Evolutionary conservation across 495 filamentous ascomycete genomes (phyloP).

Genomic region (Coniosporium apollinis): DNA sequence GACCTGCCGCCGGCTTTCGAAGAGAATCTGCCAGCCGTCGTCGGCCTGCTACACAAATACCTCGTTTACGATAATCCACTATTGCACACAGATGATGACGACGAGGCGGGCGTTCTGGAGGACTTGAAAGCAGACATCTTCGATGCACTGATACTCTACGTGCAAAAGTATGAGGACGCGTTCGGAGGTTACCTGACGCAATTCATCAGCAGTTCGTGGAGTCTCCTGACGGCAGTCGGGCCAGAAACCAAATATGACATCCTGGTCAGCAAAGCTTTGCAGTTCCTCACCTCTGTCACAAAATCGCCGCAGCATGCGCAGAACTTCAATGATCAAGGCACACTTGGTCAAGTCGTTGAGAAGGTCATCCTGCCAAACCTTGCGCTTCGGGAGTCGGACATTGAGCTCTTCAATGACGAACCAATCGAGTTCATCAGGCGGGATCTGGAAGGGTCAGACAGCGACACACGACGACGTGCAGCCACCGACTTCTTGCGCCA

Average conservation of each 20-base stretch:
- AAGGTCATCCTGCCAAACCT: conserved; percentile 93
- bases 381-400: conserved; percentile 72
- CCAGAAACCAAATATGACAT: conserved; percentile 85
- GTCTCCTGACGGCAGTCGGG: conserved; percentile 68
- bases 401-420: conserved; percentile 94
- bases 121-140: conserved; percentile 83
- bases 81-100: conserved; percentile 67
- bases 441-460: conserved; percentile 91
- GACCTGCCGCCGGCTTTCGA: conserved; percentile 90
- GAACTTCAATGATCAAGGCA: conserved; percentile 64
- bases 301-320: conserved; percentile 57
- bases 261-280: conserved; percentile 81
- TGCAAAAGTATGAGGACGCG: conserved; percentile 85
- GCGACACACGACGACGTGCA: conserved; percentile 76
- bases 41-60: conserved; percentile 75
- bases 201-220: conserved; percentile 83
- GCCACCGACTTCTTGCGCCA: conserved; percentile 86
- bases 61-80: conserved; percentile 73
- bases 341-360: conserved; percentile 69
- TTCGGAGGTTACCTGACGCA: conserved; percentile 60
- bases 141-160: conserved; percentile 68
- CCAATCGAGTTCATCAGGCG: conserved; percentile 96
- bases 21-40: conserved; percentile 60
- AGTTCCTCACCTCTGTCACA: conserved; percentile 84
- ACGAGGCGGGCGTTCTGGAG: conserved; percentile 70